phyloP scores from a whole-genome alignment of 2,329 filamentous ascomycete genomes.

The Rutstroemia sydowiana region DNA sequence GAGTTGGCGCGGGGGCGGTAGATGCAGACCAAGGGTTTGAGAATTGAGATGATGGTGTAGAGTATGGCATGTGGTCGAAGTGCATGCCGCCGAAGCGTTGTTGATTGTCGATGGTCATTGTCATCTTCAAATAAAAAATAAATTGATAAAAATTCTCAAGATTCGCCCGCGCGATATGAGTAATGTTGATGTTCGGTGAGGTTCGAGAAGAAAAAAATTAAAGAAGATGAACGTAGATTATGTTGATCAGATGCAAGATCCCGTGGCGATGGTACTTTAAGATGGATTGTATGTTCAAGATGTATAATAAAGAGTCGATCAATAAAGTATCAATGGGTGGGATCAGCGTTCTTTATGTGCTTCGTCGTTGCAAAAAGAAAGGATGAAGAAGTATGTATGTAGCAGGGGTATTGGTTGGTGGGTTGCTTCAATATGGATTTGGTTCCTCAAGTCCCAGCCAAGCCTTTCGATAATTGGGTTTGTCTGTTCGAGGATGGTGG shows the following conservation, averaged over 20 bases:
- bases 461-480: conserved; percentile 12
- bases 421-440: conserved; percentile 2
- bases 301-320: conserved; percentile 22
- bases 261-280: conserved; percentile 15
- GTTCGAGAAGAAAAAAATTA: conserved; percentile 2
- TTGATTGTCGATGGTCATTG: conserved; percentile 88
- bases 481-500: conserved; percentile 16
- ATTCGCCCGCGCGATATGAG: background rate
- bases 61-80: conserved; percentile 67
- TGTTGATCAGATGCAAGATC: conserved; percentile 30
- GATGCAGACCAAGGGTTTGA: conserved; percentile 79
- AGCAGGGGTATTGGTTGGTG: conserved; percentile 23
- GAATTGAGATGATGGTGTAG: conserved; percentile 58
- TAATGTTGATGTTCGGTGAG: background rate
- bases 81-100: conserved; percentile 72
- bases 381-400: conserved; percentile 15
- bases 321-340: conserved; percentile 14
- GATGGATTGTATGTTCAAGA: conserved; percentile 12
- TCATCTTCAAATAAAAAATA: conserved; percentile 49
- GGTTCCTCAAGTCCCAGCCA: conserved; percentile 1
- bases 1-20: conserved; percentile 39
- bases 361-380: conserved; percentile 16
- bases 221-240: conserved; percentile 17
- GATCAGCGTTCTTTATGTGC: conserved; percentile 32
- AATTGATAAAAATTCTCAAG: conserved; percentile 10